Base-by-base conservation (phyloP, 1,139 yeast species). In the Saccharomycopsis hybrid region DNA sequence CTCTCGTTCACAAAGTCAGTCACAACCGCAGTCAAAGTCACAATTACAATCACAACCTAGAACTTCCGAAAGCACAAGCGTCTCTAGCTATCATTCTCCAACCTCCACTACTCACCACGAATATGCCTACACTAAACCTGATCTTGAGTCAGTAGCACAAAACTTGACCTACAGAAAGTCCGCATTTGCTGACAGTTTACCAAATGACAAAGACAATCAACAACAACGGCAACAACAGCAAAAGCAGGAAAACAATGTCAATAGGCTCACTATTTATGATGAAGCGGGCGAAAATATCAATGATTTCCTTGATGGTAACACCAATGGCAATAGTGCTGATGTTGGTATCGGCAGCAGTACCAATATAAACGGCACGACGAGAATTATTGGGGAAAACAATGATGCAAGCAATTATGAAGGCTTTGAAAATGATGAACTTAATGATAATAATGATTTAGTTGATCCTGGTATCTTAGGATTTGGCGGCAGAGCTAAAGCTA, bases 161-260 rank as follows among this genome's bases (percentile, higher is more conserved):
- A 50, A 51, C 37, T 40, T 51, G 18, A 51, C 54, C 3, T 51
- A 48, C 35, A 41, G 54, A 38, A 40, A 37, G 18, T 51, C 54
- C 7, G 54, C 54, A 4, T 51, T 51, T 41, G 45, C 45, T 31
- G 52, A 49, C 8, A 18, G 18, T 18, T 18, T 18, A 18, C 30
- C 29, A 25, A 33, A 11, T 29, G 18, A 13, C 5, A 24, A 38
- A 25, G n/a, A 44, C 7, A 13, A 11, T 5, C 9, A 28, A 40
- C 35, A 9, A 9, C 9, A 2, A 9, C n/a, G 18, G 9, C 24
- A 18, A 9, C 41, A 38, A 38, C 25, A 11, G 39, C 9, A 13
- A 4, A 24, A 38, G 32, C 41, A 38, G n/a, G 41, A 38, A 8
- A 40, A 13, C 31, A n/a, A 11, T 24, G 18, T 18, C 18, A 18